Conservation (phyloP, 2,329 filamentous ascomycete genomes). For the Botrytis elliptica region DNA sequence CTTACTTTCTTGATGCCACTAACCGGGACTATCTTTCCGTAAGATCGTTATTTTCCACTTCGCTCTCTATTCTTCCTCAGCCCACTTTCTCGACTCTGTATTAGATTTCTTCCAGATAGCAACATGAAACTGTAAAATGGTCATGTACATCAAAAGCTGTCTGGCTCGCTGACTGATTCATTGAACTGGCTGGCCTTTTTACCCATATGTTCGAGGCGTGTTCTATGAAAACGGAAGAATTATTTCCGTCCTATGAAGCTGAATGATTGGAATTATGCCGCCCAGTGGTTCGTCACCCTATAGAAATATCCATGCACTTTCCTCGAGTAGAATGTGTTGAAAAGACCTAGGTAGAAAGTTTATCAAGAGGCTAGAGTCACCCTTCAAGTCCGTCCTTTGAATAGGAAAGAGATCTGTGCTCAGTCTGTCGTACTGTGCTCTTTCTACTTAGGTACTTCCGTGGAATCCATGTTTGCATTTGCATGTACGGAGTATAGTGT, state of each 20-base stretch:
- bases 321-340: neutral
- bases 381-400: neutral
- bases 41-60: neutral
- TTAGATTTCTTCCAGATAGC: neutral
- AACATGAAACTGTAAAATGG: neutral
- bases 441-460: neutral
- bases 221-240: conserved; percentile 19
- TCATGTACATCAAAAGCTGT: neutral
- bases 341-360: neutral
- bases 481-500: neutral
- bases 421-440: neutral
- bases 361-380: neutral
- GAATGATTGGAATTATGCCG: neutral
- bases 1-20: neutral
- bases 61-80: neutral
- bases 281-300: conserved; percentile 13
- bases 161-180: neutral
- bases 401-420: neutral
- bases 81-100: neutral
- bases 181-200: neutral
- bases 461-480: neutral
- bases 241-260: conserved; percentile 14
- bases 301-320: conserved; percentile 10
- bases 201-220: neutral
- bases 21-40: neutral